Conservation (phyloP, 2,329 filamentous ascomycete genomes). For the Apiospora kogelbergensis region DNA sequence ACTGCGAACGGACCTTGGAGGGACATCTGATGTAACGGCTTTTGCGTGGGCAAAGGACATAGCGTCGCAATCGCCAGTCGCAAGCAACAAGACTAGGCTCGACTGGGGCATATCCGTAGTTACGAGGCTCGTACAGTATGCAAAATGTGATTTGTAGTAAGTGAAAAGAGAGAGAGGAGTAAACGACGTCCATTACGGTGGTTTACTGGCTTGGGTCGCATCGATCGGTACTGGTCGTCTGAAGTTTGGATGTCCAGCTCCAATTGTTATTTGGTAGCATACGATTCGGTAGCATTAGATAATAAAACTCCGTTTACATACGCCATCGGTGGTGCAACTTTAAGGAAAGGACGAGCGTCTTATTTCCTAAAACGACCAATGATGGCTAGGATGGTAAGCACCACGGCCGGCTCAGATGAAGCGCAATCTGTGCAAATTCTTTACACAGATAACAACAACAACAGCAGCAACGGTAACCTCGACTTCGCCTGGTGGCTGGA, state of each 20-base stretch:
- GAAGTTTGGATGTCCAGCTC: neutral
- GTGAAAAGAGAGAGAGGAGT: neutral
- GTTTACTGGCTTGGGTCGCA: neutral
- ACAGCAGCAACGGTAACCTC: too few species aligned
- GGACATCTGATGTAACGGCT: neutral
- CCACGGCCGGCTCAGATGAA: neutral
- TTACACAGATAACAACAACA: neutral
- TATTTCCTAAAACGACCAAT: neutral
- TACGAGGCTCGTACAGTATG: neutral
- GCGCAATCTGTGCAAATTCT: neutral
- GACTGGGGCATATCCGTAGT: neutral
- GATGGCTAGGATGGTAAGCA: neutral
- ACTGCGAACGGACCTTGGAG: constrained; percentile 4
- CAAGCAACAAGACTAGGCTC: neutral
- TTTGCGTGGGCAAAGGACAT: neutral
- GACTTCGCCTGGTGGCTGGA: neutral
- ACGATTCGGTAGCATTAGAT: neutral
- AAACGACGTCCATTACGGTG: neutral
- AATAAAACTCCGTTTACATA: neutral
- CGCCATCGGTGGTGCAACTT: neutral
- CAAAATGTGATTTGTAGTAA: neutral
- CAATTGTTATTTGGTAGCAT: neutral
- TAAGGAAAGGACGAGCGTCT: neutral
- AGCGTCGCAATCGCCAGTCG: neutral
- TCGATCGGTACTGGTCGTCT: neutral